Base-by-base conservation (phyloP, 805 yeast genomes). In the Lipomyces japonicus region DNA sequence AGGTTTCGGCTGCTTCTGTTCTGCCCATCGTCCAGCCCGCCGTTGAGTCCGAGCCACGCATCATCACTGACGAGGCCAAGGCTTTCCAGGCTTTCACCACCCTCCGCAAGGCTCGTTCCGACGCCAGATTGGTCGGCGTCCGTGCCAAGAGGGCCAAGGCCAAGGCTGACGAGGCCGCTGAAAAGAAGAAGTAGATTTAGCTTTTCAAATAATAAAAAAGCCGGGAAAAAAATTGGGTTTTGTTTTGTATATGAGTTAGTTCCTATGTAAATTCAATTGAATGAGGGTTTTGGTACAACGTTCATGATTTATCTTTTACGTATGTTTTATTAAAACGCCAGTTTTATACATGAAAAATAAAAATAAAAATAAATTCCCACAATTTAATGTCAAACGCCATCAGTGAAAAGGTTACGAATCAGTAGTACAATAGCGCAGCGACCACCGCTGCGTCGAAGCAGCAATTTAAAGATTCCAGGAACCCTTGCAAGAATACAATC, bases 71-170 rank as follows among this genome's bases (percentile, higher is more conserved):
- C 49, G 82, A 76, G 65, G 83, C 76, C 66, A 77, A 77, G 74
- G 71, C 76, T 71, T 84, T 80, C 71, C 82, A 75, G 67, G 97
- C 98, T 71, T 91, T 69, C 95, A 81, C 84, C 75, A 89, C 97
- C 69, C 86, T 93, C 74, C 87, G 97, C 79, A 75, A 79, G 69
- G 97, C 97, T 63, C 86, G 93, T 81, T 83, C 95, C 66, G 86
- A 86, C 68, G 88, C 91, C 82, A 88, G 80, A 76, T 85, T 80
- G 85, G 79, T 75, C 74, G 99, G 99, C 81, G 79, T 81, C 78
- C 89, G 95, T 79, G 97, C 83, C 73, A 93, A 91, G 95, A 86
- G 96, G 79, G 95, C 95, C 70, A 81, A 81, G 80, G 97, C 96
- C 74, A 97, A 88, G 79, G 97, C 97, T 75, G 98, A 90, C 80